Evolutionary conservation across 1,139 yeast genomes (phyloP), one percentile per base, ranked within the genome.

Genomic region (Blastobotrys persicus): DNA sequence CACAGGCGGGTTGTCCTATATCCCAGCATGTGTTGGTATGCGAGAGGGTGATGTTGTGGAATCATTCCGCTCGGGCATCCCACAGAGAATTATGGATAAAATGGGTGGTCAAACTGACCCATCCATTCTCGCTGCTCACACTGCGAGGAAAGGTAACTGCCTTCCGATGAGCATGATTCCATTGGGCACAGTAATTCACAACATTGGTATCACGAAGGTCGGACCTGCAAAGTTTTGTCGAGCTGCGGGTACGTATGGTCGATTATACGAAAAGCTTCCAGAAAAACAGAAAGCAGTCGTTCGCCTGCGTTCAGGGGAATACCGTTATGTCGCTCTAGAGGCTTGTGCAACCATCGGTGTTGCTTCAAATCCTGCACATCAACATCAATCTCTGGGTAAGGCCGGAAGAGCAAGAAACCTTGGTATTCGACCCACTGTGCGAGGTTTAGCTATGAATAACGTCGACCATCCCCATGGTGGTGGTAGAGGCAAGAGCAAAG

Each of bases 381-480:
- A 87, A 71, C 88, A 88, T 59, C 79, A 82, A 54, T 80, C 88
- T 49, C 79, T 89, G 73, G 98, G 99, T 78, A 92, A 94, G 70
- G 99, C 99, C 13, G 99, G 99, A 62, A 82, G 98, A 70, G 76
- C 85, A 48, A 85, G 99, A 69, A 85, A 89, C 77, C 75, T 87
- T 66, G 98, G 98, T 58, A 83, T 85, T 63, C 83, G 98, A 70
- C 98, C 99, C 32, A 80, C 85, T 48, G 96, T 89, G 35, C 86
- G 99, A 77, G 99, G 99, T 80, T 88, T 89, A 60, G 98, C 98
- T 47, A 88, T 88, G 96, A 92, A 92, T 72, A 94, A 95, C 54
- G 81, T 83, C 66, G 98, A 92, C 71, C 99, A 92, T 75, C 99
- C 99, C 59, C 94, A 89, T 65, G 99, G 99, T 78, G 99, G 99